Evolutionary conservation across 108 stramenopile species (phyloP).

Genomic region (Skeletonema marinoi): DNA sequence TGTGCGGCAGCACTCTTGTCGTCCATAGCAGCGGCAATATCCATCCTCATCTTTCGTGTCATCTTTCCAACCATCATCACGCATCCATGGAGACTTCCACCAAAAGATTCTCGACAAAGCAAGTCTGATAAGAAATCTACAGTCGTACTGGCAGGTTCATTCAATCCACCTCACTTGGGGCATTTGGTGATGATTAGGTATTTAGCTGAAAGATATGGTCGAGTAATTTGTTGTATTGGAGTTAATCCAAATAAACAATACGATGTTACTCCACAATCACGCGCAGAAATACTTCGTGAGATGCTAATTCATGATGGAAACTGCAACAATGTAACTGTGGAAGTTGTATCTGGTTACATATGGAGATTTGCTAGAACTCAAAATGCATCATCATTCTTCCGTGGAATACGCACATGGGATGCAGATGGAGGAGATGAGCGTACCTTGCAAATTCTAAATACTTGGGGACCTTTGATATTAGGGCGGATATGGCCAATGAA

Average conservation of each 20-base stretch:
- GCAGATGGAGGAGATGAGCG: conserved; percentile 82
- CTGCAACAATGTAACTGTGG: conserved; percentile 60
- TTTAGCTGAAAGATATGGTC: conserved; percentile 64
- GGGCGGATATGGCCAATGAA: conserved; percentile 72
- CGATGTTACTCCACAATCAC: conserved; percentile 66
- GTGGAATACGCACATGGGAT: conserved; percentile 87
- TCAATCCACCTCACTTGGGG: conserved; percentile 87
- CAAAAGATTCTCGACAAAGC: conserved; percentile 13
- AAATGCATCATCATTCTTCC: conserved; percentile 64
- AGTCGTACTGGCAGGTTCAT: conserved; percentile 82
- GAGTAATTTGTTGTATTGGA: conserved; percentile 80
- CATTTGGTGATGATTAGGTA: conserved; percentile 84
- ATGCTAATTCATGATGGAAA: conserved; percentile 33
- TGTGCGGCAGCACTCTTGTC: not conserved
- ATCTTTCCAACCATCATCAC: conserved; percentile 41
- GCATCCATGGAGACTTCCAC: conserved; percentile 38
- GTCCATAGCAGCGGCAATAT: not conserved
- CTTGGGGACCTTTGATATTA: conserved; percentile 64
- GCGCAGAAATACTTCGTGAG: conserved; percentile 59
- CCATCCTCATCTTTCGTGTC: conserved; percentile 28
- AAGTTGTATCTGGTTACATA: conserved; percentile 81
- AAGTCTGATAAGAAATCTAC: conserved; percentile 41
- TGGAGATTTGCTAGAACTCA: conserved; percentile 77
- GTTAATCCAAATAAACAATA: conserved; percentile 83
- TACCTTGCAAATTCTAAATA: conserved; percentile 65